phyloP scores from a whole-genome alignment of 345 rosid genomes.

The Eucalyptus curtisii region DNA sequence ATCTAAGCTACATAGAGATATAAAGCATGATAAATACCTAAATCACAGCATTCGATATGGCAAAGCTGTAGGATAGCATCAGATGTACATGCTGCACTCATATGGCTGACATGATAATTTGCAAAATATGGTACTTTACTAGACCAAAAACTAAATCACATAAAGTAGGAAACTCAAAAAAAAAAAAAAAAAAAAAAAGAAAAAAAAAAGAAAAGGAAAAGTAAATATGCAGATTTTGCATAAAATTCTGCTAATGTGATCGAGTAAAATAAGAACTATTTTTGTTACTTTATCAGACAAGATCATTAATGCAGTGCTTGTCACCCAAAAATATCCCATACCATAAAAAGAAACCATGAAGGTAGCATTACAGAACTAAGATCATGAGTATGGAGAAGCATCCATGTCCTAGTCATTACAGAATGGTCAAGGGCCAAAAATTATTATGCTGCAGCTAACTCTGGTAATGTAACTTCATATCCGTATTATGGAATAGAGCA shows the following conservation, averaged over 20 bases:
- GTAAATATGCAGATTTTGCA: neutral
- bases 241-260: neutral
- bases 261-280: neutral
- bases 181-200: neutral
- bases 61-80: neutral
- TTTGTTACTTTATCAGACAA: neutral
- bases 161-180: neutral
- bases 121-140: neutral
- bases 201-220: neutral
- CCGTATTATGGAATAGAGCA: neutral
- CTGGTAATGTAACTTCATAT: neutral
- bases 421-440: neutral
- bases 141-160: neutral
- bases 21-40: constrained; percentile 27
- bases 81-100: neutral
- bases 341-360: neutral
- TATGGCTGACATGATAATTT: neutral
- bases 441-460: neutral
- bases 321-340: neutral
- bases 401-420: neutral
- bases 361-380: neutral
- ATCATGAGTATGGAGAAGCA: neutral
- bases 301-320: neutral
- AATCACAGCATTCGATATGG: neutral
- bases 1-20: constrained; percentile 90